Base-by-base conservation (phyloP, 2,329 filamentous ascomycete species). In the Metarhizium robertsii region DNA sequence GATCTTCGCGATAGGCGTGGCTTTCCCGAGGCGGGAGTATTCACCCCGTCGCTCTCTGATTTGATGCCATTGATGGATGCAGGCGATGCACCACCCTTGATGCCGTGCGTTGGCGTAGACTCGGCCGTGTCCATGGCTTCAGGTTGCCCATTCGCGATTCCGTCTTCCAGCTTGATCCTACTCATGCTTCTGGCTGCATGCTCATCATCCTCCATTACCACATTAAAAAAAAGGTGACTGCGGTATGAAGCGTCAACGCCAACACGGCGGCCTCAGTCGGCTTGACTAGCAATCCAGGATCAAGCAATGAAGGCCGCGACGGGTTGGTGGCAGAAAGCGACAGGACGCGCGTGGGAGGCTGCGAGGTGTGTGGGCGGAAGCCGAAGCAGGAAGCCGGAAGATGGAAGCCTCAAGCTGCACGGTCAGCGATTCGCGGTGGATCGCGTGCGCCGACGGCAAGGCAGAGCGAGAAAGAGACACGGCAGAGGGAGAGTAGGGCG, bases 1-100 rank as follows among this genome's bases (percentile, higher is more conserved):
- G 83, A 75, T 66, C 87, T 90, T 64, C 90, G 86, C 61, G 85
- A 79, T 56, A 88, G 75, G 71, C 89, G 94, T 49, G 86, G 81
- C 45, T 83, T 73, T 73, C 54, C 76, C 75, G 32, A 75, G 74
- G 6, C 75, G 78, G 50, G 72, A 54, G 73, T 70, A 60, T 80
- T 80, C 60, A 65, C 60, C 45, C 72, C 73, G 60, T 75, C 74
- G 54, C 45, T 56, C 50, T 56, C 54, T 50, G 45, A 69, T 61
- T 80, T 81, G 60, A 65, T 60, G 47, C 72, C 73, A 61, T 75
- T 73, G 54, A 71, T 71, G 53, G 77, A 78, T 63, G 70, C 76
- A 48, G 74, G 69, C 5, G 74, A 74, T 43, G 60, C 65, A 53
- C 62, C 61, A 14, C 63, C 58, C 43, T 61, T 63, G 51, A 59